phyloP scores from a whole-genome alignment of 2,329 filamentous ascomycete genomes.

The Ophiostoma angusticollis region DNA sequence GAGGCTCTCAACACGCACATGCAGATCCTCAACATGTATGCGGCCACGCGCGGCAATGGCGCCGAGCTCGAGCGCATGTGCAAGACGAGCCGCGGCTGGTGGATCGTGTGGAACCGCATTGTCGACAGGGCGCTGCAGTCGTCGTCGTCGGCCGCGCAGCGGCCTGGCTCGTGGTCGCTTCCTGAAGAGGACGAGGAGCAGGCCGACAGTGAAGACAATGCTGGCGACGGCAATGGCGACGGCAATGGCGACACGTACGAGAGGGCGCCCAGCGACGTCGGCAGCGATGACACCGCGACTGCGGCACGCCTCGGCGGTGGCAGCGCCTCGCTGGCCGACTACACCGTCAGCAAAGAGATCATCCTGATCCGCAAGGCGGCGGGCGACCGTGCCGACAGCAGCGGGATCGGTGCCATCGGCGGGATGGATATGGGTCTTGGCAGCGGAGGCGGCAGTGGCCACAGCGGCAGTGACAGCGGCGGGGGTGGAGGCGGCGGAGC shows the following conservation, averaged over 20 bases:
- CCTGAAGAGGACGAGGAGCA: constrained; percentile 3
- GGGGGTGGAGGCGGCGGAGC: too few species aligned
- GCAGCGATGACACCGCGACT: constrained; percentile 5
- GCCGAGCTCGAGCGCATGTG: constrained; percentile 46
- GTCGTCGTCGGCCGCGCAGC: background rate
- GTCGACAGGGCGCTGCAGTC: constrained; percentile 23
- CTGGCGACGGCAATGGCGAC: background rate
- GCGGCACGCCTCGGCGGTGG: background rate
- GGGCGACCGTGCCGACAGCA: constrained; percentile 34
- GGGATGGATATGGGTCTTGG: constrained; percentile 3
- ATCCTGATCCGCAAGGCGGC: constrained; percentile 48
- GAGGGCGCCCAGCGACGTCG: background rate
- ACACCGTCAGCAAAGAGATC: constrained; percentile 41
- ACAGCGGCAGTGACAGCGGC: background rate
- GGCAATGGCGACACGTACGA: background rate
- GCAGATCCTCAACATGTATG: constrained; percentile 47
- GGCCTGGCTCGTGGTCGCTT: too few species aligned
- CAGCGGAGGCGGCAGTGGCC: constrained; percentile 19
- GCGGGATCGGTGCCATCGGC: constrained; percentile 23
- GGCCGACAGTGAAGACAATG: background rate
- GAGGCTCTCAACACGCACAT: constrained; percentile 54
- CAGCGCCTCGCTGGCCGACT: constrained; percentile 7
- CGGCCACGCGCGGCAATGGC: constrained; percentile 28
- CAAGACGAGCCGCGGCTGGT: constrained; percentile 56
- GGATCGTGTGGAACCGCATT: constrained; percentile 54